Conservation (phyloP, 2,329 filamentous ascomycete species). For the Fusarium pilosicola region DNA sequence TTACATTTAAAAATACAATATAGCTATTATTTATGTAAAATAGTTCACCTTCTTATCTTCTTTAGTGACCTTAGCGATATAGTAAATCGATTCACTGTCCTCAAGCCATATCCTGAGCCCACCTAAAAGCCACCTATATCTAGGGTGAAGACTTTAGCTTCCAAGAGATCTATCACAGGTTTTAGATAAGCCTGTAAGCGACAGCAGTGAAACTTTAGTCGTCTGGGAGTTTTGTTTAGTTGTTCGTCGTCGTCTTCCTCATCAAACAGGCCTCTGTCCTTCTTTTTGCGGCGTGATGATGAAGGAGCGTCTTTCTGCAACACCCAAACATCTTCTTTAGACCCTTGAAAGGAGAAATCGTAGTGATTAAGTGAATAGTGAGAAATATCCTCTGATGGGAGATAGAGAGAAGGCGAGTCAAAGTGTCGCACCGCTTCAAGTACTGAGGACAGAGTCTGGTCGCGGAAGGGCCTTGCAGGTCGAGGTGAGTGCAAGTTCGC, state of each 20-base stretch:
- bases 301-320: not conserved
- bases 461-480: not conserved
- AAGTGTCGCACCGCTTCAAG: not conserved
- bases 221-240: not conserved
- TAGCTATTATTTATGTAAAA: no score
- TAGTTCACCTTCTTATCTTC: not conserved
- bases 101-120: not conserved
- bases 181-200: not conserved
- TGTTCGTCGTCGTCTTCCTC: not conserved
- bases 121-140: not conserved
- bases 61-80: not conserved
- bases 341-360: not conserved
- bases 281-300: not conserved
- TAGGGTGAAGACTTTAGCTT: not conserved
- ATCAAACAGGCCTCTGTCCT: not conserved
- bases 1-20: no score
- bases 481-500: not conserved
- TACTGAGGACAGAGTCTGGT: not conserved
- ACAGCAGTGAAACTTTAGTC: not conserved
- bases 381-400: not conserved
- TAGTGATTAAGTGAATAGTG: not conserved
- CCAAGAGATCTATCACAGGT: not conserved
- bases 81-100: not conserved
- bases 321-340: not conserved
- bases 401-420: not conserved